Evolutionary conservation across 441 rosid genomes (phyloP).

Genomic region (Biscutella auriculata): DNA sequence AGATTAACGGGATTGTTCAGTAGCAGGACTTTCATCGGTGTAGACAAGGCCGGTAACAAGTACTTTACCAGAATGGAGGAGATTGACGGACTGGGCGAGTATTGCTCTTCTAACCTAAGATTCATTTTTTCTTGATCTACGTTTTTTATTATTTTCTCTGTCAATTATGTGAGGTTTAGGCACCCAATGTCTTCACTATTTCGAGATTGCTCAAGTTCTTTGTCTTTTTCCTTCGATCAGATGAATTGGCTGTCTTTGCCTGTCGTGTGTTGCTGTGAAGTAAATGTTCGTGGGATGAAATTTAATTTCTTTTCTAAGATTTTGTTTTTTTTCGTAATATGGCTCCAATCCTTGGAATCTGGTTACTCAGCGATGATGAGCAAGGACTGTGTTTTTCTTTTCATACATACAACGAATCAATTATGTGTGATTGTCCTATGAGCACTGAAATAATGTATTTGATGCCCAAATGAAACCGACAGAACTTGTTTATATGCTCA

Average conservation of each 20-base stretch:
- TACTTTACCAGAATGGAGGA: slow-evolving; percentile 68
- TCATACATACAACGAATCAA: not conserved
- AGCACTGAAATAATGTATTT: not conserved
- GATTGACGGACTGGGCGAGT: slow-evolving; percentile 77
- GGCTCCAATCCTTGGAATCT: not conserved
- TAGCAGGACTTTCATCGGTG: slow-evolving; percentile 40
- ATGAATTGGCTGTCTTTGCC: not conserved
- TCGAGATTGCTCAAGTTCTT: not conserved
- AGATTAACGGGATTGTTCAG: slow-evolving; percentile 56
- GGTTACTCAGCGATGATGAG: not conserved
- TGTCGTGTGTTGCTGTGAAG: not conserved
- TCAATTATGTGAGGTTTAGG: not conserved
- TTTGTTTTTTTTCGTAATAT: not conserved
- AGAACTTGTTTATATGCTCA: not conserved
- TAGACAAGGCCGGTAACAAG: slow-evolving; percentile 71
- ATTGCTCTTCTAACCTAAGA: slow-evolving; percentile 18
- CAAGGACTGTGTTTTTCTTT: not conserved
- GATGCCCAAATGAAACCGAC: not conserved
- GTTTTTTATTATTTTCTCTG: not conserved
- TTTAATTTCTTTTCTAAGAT: not conserved
- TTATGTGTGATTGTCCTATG: not conserved
- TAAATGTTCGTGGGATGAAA: not conserved
- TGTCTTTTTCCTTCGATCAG: not conserved
- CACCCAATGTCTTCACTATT: not conserved
- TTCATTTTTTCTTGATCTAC: not conserved